phyloP scores from a whole-genome alignment of 129 eudicot genomes.

The Flaveria robusta region DNA sequence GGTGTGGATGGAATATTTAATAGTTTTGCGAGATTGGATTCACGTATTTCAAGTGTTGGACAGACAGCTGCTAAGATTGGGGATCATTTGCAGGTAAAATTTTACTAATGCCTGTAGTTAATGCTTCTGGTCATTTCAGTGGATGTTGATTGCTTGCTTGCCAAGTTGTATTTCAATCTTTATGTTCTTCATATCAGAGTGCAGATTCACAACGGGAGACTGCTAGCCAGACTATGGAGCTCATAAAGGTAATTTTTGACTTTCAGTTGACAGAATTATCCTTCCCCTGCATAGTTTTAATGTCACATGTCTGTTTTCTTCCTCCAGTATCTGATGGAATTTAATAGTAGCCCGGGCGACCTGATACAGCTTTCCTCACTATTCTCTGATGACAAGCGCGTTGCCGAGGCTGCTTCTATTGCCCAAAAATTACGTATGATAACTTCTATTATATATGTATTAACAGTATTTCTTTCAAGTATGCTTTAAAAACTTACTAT shows the following conservation, averaged over 20 bases:
- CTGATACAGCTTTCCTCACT: slow-evolving; percentile 79
- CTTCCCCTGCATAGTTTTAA: slow-evolving; percentile 21
- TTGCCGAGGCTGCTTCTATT: slow-evolving; percentile 93
- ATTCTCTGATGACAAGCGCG: slow-evolving; percentile 94
- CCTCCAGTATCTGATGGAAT: slow-evolving; percentile 86
- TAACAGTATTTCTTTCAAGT: neutral
- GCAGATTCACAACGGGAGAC: slow-evolving; percentile 97
- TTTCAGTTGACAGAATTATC: slow-evolving; percentile 1
- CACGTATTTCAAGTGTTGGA: slow-evolving; percentile 97
- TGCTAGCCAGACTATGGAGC: slow-evolving; percentile 94
- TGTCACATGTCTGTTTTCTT: slow-evolving; percentile 18
- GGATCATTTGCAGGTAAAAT: slow-evolving; percentile 87
- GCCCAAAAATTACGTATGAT: slow-evolving; percentile 89
- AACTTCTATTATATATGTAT: slow-evolving; percentile 18
- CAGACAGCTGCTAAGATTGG: slow-evolving; percentile 99
- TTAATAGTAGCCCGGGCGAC: slow-evolving; percentile 79
- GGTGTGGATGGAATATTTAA: slow-evolving; percentile 90
- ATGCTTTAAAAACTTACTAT: neutral
- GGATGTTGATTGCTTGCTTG: neutral
- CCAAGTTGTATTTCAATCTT: neutral
- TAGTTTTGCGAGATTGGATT: slow-evolving; percentile 93
- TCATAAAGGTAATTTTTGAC: slow-evolving; percentile 67
- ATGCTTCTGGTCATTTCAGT: neutral
- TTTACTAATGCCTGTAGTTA: slow-evolving; percentile 13
- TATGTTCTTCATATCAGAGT: slow-evolving; percentile 49